Percentiles rank a stretch among this genome's conserved stretches.
Evolutionary conservation across 257 asterid species (phyloP).

Genomic region (Lycium ferocissimum): DNA sequence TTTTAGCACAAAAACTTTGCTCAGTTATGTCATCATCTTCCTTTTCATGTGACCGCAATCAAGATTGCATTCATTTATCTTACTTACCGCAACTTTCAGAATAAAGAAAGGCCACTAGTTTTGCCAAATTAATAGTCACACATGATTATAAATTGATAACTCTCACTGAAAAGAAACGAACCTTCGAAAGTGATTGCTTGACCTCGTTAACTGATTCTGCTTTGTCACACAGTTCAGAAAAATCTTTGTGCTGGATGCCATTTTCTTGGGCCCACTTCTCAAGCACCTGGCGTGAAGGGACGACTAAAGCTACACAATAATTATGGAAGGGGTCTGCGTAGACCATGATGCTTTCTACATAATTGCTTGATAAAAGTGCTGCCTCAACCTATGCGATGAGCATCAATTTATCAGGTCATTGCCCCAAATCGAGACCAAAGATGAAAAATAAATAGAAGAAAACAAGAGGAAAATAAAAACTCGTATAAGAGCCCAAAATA

Average conservation of each 20-base stretch:
- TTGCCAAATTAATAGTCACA: not conserved
- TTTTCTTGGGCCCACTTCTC: constrained; percentile 84
- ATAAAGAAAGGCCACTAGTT: not conserved
- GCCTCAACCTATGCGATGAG: constrained; percentile 71
- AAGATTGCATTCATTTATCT: not conserved
- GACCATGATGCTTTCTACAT: constrained; percentile 73
- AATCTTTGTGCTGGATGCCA: constrained; percentile 60
- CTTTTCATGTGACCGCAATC: not conserved
- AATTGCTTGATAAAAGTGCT: constrained; percentile 67
- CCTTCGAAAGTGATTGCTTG: constrained; percentile 80
- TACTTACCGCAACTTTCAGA: not conserved
- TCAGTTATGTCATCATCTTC: not conserved
- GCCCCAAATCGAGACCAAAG: not conserved
- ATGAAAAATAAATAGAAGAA: not conserved
- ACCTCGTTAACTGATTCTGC: constrained; percentile 69
- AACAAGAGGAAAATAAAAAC: not conserved
- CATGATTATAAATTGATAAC: not conserved
- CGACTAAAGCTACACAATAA: constrained; percentile 83
- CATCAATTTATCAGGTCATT: not conserved
- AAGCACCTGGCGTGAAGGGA: constrained; percentile 67
- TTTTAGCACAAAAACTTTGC: not conserved
- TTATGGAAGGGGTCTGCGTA: constrained; percentile 84
- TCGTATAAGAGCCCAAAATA: not conserved
- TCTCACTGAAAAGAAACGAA: constrained; percentile 35
- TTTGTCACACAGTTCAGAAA: constrained; percentile 71